Percentiles rank a stretch among this genome's conserved stretches.
phyloP scores from a whole-genome alignment of 768 basidiomycete species.

The Macrolepiota dolichaula region DNA sequence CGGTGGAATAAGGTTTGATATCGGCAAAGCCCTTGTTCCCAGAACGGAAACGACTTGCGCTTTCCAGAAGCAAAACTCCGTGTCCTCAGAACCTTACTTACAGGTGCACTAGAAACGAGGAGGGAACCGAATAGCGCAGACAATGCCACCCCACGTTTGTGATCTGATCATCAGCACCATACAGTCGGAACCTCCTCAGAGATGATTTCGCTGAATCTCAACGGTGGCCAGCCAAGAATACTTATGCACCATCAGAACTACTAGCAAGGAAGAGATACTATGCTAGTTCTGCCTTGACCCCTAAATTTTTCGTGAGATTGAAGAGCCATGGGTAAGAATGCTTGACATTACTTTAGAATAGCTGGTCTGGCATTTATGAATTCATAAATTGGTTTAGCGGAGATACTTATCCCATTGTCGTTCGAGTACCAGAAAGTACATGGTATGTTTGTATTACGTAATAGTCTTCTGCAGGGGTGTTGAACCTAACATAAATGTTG shows the following conservation, averaged over 20 bases:
- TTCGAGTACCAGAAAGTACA: too few species aligned
- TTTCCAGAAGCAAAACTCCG: slow-evolving; percentile 1
- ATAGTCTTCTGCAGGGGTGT: too few species aligned
- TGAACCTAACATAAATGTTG: too few species aligned
- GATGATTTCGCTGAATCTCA: slow-evolving; percentile 1
- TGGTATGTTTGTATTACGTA: too few species aligned
- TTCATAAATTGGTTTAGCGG: not conserved
- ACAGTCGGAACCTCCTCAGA: not conserved
- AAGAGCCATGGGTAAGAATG: too few species aligned
- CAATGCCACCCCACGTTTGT: not conserved
- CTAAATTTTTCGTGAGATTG: too few species aligned
- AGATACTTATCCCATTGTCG: not conserved
- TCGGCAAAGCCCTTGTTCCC: not conserved
- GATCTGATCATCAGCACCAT: not conserved
- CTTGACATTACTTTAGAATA: not conserved
- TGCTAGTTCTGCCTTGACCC: too few species aligned
- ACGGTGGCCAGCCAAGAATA: not conserved
- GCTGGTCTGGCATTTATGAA: not conserved
- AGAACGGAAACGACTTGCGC: not conserved
- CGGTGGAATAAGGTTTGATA: slow-evolving; percentile 7
- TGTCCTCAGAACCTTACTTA: slow-evolving; percentile 5
- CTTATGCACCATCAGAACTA: too few species aligned
- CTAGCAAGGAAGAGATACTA: too few species aligned
- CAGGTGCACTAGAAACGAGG: not conserved
- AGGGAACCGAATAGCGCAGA: not conserved